Evolutionary conservation across 225 moss, liverwort and hornwort genomes (phyloP).

Genomic region (Straminergon stramineum): DNA sequence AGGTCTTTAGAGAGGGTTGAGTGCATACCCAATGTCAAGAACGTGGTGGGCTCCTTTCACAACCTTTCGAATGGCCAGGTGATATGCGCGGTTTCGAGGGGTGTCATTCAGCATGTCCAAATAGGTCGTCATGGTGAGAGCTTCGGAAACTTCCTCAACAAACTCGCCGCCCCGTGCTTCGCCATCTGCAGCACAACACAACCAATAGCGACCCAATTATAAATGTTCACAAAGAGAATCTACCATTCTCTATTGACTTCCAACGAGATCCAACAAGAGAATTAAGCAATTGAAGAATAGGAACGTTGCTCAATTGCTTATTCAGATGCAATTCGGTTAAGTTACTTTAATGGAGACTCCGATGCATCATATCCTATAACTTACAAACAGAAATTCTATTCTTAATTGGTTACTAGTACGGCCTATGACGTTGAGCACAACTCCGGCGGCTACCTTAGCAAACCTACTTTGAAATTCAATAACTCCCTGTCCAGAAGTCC

Average conservation of each 20-base stretch:
- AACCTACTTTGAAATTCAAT: background rate
- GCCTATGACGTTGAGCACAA: background rate
- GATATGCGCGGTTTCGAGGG: conserved; percentile 60
- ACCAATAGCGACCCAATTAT: background rate
- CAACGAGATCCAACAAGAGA: background rate
- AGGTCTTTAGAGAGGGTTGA: background rate
- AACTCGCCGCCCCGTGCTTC: conserved; percentile 7
- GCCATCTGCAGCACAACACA: conserved; percentile 22
- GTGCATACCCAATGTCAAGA: conserved; percentile 67
- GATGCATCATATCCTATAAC: background rate
- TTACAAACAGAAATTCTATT: background rate
- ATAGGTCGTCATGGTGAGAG: conserved; percentile 74
- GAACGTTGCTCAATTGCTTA: background rate
- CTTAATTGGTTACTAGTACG: background rate
- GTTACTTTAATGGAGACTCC: background rate
- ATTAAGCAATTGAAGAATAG: background rate
- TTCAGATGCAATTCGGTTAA: background rate
- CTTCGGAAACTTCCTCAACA: conserved; percentile 30
- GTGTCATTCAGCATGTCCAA: conserved; percentile 85
- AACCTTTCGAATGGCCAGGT: conserved; percentile 66
- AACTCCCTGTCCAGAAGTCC: background rate
- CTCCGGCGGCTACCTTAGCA: background rate
- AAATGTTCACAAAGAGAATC: background rate
- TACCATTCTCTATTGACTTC: background rate
- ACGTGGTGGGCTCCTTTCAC: conserved; percentile 69